Conservation (phyloP, 805 yeast genomes). For the Grigorovia yakushimaensis region DNA sequence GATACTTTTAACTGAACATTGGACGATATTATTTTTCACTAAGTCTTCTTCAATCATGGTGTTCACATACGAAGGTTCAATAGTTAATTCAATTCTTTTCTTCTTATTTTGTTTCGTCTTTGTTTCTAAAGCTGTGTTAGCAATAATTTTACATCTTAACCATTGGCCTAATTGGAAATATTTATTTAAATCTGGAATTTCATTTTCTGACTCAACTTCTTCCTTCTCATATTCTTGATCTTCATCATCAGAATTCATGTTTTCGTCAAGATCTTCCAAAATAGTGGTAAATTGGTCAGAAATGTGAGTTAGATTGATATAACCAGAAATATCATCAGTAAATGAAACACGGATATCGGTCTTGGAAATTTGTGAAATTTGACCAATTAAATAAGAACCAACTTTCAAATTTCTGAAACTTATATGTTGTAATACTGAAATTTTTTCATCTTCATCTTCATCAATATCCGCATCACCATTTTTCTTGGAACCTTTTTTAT, state of each 20-base stretch:
- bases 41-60: constrained; percentile 57
- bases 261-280: constrained; percentile 49
- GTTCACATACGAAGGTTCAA: constrained; percentile 71
- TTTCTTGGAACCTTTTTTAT: constrained; percentile 12
- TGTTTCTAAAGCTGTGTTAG: constrained; percentile 35
- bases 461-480: constrained; percentile 21
- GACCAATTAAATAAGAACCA: constrained; percentile 73
- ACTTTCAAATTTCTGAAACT: constrained; percentile 52
- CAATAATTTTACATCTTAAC: constrained; percentile 71
- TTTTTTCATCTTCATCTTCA: constrained; percentile 25
- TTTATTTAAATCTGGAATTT: constrained; percentile 46
- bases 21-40: constrained; percentile 50
- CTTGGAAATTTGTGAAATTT: constrained; percentile 49
- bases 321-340: constrained; percentile 76
- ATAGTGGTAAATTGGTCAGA: constrained; percentile 50
- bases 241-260: constrained; percentile 34
- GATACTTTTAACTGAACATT: constrained; percentile 64
- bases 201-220: constrained; percentile 23
- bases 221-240: constrained; percentile 30
- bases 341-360: constrained; percentile 60
- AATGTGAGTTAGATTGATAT: constrained; percentile 61
- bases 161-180: constrained; percentile 71
- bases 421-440: constrained; percentile 52
- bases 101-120: constrained; percentile 33
- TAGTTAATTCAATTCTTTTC: constrained; percentile 58